Percentiles rank a stretch among this genome's conserved stretches.
phyloP scores from a whole-genome alignment of 1,284 basidiomycete genomes.

The Sparassis latifolia region DNA sequence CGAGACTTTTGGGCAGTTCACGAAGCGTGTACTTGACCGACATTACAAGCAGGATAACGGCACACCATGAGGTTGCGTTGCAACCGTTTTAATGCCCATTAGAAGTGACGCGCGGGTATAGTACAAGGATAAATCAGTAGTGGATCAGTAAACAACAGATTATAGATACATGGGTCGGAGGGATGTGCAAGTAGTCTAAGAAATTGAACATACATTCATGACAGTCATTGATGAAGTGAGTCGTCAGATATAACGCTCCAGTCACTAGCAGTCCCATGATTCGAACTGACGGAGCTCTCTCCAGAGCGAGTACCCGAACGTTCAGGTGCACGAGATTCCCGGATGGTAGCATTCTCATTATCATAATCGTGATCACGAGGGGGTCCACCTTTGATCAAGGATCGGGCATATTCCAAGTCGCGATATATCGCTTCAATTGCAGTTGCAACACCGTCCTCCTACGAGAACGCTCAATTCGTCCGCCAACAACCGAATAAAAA shows the following conservation, averaged over 20 bases:
- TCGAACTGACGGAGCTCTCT: conserved; percentile 52
- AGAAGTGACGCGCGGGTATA: conserved; percentile 12
- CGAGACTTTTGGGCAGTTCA: conserved; percentile 86
- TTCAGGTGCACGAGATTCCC: conserved; percentile 22
- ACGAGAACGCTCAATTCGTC: background rate
- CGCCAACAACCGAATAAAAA: background rate
- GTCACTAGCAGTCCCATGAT: conserved; percentile 51
- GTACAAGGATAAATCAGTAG: background rate
- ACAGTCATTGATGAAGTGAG: conserved; percentile 24
- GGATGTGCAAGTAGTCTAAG: no score
- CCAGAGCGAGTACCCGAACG: conserved; percentile 38
- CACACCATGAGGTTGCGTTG: background rate
- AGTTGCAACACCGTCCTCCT: conserved; percentile 86
- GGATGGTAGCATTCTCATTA: conserved; percentile 41
- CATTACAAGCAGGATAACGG: conserved; percentile 53
- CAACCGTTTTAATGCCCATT: conserved; percentile 7
- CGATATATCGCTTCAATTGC: conserved; percentile 92
- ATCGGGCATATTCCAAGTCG: conserved; percentile 84
- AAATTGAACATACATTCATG: background rate
- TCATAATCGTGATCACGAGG: conserved; percentile 36
- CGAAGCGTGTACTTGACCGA: conserved; percentile 72
- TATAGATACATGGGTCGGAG: background rate
- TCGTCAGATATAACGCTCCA: conserved; percentile 83
- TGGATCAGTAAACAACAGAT: background rate
- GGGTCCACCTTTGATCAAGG: conserved; percentile 60